Percentiles rank a stretch among this genome's conserved stretches.
These are phyloP conservation scores for Prunus yedoensis DNA, from an alignment of 331 rosid genomes.

Conservation along the genomic window DNA sequence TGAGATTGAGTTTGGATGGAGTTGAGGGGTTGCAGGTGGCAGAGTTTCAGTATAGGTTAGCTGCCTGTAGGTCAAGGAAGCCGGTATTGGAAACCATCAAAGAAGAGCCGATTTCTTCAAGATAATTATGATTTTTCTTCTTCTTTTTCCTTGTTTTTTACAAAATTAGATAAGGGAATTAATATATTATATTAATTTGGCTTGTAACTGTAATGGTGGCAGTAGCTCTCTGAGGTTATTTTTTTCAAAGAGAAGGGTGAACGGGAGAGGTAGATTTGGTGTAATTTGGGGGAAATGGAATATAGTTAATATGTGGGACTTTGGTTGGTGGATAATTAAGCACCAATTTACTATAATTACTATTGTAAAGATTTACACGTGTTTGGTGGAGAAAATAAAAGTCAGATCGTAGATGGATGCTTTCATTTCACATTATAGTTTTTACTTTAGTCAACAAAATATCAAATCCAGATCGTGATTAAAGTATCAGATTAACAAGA, in stretches of 20 bases:
- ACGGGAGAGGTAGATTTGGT: neutral
- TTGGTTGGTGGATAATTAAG: neutral
- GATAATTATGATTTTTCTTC: conserved; percentile 10
- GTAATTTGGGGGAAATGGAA: neutral
- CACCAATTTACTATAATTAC: neutral
- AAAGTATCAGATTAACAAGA: too few relatives aligned
- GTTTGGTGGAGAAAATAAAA: too few relatives aligned
- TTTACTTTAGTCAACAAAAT: too few relatives aligned
- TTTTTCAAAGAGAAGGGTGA: neutral
- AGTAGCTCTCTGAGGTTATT: neutral
- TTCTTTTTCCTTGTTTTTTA: neutral
- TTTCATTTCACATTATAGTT: too few relatives aligned
- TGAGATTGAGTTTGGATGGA: conserved; percentile 61
- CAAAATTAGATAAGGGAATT: neutral
- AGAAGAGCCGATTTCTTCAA: conserved; percentile 53
- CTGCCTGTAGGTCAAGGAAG: conserved; percentile 65
- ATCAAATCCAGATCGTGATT: too few relatives aligned
- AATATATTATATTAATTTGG: neutral
- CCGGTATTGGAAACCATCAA: conserved; percentile 77
- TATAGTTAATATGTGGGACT: too few relatives aligned
- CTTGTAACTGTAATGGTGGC: neutral
- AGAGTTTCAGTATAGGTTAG: conserved; percentile 51
- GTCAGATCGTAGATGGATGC: too few relatives aligned
- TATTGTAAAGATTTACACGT: neutral
- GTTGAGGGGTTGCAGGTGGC: conserved; percentile 41